Percentiles rank a stretch among this genome's conserved stretches.
These are phyloP conservation scores for Moesziomyces sp. DNA, from an alignment of 1,284 basidiomycete genomes.

Conservation along the genomic window DNA sequence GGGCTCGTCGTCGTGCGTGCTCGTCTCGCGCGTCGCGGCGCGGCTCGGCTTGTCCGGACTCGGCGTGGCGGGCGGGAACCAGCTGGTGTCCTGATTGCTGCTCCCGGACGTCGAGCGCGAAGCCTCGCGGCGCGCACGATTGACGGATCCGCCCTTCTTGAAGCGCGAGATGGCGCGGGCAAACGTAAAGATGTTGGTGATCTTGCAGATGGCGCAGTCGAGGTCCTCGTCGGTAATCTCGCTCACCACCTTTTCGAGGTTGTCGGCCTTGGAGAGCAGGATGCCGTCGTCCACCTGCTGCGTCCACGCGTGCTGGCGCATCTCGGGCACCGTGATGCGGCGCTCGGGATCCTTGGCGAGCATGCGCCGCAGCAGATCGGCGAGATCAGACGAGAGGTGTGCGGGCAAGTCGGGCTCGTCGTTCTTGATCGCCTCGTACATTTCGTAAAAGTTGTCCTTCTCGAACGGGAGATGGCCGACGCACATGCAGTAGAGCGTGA, in stretches of 20 bases:
- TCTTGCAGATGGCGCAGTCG: conserved; percentile 62
- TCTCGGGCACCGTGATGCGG: conserved; percentile 55
- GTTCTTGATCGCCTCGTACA: conserved; percentile 71
- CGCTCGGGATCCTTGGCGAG: conserved; percentile 57
- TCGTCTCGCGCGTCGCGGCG: conserved; percentile 5
- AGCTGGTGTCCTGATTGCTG: conserved; percentile 26
- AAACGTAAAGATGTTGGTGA: conserved; percentile 64
- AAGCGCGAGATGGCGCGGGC: conserved; percentile 65
- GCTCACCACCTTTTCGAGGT: conserved; percentile 47
- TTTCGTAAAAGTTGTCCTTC: conserved; percentile 70
- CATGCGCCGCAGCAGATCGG: conserved; percentile 53
- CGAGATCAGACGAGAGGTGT: conserved; percentile 45
- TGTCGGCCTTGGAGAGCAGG: conserved; percentile 53
- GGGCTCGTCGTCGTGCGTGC: background rate
- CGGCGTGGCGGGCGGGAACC: conserved; percentile 24
- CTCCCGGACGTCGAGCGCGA: conserved; percentile 22
- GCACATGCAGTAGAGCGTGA: conserved; percentile 73
- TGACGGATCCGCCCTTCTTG: conserved; percentile 51
- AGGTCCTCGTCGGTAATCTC: conserved; percentile 66
- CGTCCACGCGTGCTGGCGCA: conserved; percentile 62
- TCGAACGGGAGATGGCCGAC: conserved; percentile 72
- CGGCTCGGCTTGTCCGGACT: conserved; percentile 11
- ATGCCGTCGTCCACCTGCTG: conserved; percentile 32
- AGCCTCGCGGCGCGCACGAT: conserved; percentile 22
- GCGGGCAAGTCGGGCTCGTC: conserved; percentile 61